phyloP scores from a whole-genome alignment of 495 filamentous ascomycete species.

The Talaromyces trachyspermus region DNA sequence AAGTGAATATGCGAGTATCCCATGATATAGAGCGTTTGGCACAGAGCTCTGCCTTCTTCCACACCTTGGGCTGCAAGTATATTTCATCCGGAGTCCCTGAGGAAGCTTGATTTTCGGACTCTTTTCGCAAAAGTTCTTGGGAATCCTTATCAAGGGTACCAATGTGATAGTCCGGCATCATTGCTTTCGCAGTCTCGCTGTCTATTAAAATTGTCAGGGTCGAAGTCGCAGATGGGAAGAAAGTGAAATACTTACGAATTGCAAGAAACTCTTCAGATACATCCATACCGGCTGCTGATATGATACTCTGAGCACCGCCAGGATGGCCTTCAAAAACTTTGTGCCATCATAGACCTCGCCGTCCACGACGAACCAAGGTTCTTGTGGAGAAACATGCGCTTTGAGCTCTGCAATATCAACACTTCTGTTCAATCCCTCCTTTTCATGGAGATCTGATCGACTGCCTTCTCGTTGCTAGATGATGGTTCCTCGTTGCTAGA shows the following conservation, averaged over 20 bases:
- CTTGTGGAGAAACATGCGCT: constrained; percentile 54
- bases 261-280: constrained; percentile 90
- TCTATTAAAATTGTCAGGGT: constrained; percentile 40
- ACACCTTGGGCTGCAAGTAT: constrained; percentile 66
- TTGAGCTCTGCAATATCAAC: constrained; percentile 70
- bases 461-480: constrained; percentile 11
- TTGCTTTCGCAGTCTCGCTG: constrained; percentile 83
- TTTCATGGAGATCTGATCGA: constrained; percentile 79
- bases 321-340: constrained; percentile 79
- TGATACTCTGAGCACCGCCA: constrained; percentile 83
- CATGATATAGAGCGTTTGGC: constrained; percentile 61
- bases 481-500: constrained; percentile 36
- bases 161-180: constrained; percentile 88
- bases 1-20: constrained; percentile 80
- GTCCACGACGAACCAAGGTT: constrained; percentile 89
- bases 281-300: constrained; percentile 75
- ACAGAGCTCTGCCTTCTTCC: constrained; percentile 62
- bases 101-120: constrained; percentile 6
- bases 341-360: constrained; percentile 92
- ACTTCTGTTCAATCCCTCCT: constrained; percentile 51
- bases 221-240: not conserved
- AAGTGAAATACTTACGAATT: constrained; percentile 62
- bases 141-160: constrained; percentile 62
- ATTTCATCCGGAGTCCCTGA: constrained; percentile 38
- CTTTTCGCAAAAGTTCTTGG: constrained; percentile 38